Evolutionary conservation across 2,329 filamentous ascomycete genomes (phyloP), one percentile per base, ranked within the genome.

Genomic region (Colletotrichum echinochloae): DNA sequence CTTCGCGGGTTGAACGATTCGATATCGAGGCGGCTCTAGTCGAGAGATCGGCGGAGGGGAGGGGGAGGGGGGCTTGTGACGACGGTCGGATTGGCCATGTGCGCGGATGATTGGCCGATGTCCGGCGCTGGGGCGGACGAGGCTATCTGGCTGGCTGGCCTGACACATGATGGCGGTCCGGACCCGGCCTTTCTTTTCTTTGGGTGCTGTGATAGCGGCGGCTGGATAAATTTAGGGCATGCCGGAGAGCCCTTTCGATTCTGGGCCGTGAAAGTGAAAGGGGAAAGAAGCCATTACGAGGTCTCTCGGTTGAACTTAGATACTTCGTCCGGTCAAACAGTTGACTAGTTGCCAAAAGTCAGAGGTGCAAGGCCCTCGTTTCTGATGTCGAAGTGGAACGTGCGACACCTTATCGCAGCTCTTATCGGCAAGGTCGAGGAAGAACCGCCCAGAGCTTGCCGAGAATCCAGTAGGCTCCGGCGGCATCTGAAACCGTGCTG

Each of bases 41-140:
- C 63, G 59, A 70, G 35, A 57, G 20, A 23, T 18, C 26, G 39
- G 16, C 46, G 33, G 35, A 37, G 35, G 11, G 35, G 7, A 37
- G 35, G 35, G 7, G 35, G 7, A 11, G 30, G 20, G 26, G 35
- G n/a, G 64, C 67, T 67, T 62, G 65, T 71, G 59, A 65, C 35
- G 65, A 48, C 60, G 69, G 60, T 55, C 64, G 65, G 65, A 70
- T 71, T 71, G 37, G 59, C 63, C 69, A 71, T 71, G 69, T 71
- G 69, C 52, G 54, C 55, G 60, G 65, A 71, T 71, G 69, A 71
- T 71, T 71, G 69, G 69, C 65, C 59, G 69, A 60, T 64, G 65
- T 62, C 68, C 65, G 59, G 68, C 26, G 37, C 28, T 41, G 23
- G 6, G 64, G 63, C 56, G 63, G 16, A 20, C 56, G 26, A 60